Base-by-base conservation (phyloP, 1,139 yeast genomes). In the Magnusiomyces fungicola region DNA sequence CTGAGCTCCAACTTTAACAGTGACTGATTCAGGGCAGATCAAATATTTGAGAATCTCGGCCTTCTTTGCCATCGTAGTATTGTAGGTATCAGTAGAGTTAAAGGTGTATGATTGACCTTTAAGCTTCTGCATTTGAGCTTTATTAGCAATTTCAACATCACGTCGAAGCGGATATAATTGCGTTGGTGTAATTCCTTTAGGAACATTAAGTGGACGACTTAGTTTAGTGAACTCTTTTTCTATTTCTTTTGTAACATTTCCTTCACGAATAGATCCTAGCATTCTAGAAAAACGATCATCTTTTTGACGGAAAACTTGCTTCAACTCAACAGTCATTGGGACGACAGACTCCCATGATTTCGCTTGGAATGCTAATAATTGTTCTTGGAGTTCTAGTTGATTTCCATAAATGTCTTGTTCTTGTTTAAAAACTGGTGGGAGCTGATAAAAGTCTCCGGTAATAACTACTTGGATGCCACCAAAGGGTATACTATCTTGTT, bases 391-490 rank as follows among this genome's bases (percentile, higher is more conserved):
- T 24, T 37, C 45, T 25, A 38, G 29, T 36, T 14, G 39, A 39
- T 14, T 16, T n/a, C 23, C 41, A 19, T n/a, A 25, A 14, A 5
- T 34, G 29, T 24, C 33, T 24, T 18, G 36, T 37, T 25, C 37
- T 44, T 2, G 42, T 18, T 38, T 50, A 45, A 27, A 50, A 1
- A 89, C 95, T 0, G 97, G 97, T 0, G 97, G 97, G 40, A 89
- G 69, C 63, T 89, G 97, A 64, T 81, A 89, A 65, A 89, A 88
- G 66, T 89, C 97, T 3, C 97, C 97, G 64, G 94, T 83, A 42
- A 86, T 76, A 34, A 89, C 78, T 10, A 89, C 60, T 59, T 89
- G 97, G 36, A 89, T 83, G 0, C 96, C 97, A 16, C 97, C 97
- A 71, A 89, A 89, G 0, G 96, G 95, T 38, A 52, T 48, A 7